phyloP scores from a whole-genome alignment of 208 protist species.

The Leishmania guyanensis region DNA sequence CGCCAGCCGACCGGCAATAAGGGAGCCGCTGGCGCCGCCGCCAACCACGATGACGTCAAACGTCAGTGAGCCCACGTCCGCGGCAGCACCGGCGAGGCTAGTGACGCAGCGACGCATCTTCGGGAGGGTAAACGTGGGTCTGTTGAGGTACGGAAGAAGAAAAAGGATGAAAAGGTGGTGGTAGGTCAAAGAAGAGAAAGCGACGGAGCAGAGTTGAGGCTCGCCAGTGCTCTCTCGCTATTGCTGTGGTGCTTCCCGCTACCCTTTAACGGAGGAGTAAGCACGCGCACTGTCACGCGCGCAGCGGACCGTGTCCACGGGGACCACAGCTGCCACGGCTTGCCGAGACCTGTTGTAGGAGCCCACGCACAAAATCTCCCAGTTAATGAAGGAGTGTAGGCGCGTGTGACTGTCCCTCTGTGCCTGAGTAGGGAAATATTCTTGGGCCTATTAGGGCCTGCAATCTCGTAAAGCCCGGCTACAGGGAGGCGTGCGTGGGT shows the following conservation, averaged over 20 bases:
- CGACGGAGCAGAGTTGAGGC: not conserved
- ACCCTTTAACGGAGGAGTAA: not conserved
- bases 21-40: slow-evolving; percentile 64
- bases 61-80: slow-evolving; percentile 33
- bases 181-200: not conserved
- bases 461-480: not conserved
- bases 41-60: slow-evolving; percentile 78
- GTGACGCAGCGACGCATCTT: slow-evolving; percentile 34
- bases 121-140: not conserved
- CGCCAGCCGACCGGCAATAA: slow-evolving; percentile 70
- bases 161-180: not conserved
- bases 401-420: not conserved
- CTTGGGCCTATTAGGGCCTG: not conserved
- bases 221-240: not conserved
- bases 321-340: not conserved
- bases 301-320: not conserved
- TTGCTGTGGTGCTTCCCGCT: not conserved
- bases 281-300: not conserved
- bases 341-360: not conserved
- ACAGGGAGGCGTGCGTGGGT: not conserved
- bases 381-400: not conserved
- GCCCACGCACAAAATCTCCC: not conserved
- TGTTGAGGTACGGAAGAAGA: not conserved
- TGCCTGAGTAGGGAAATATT: not conserved
- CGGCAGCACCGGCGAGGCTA: slow-evolving; percentile 15